Evolutionary conservation across 768 basidiomycete genomes (phyloP).

Genomic region (Lactarius indigo): DNA sequence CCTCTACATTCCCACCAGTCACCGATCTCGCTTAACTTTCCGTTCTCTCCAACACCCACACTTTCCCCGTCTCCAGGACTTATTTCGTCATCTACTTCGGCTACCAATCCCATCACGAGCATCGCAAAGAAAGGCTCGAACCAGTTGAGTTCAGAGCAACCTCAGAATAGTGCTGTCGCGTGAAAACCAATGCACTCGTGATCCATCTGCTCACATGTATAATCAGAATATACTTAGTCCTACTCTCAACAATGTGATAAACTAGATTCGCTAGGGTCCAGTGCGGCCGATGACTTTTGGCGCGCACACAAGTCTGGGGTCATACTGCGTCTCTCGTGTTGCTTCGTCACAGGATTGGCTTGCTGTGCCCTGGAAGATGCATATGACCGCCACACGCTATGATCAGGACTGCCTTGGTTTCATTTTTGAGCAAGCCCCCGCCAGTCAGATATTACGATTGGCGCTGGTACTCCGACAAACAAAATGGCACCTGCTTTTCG

Average conservation of each 20-base stretch:
- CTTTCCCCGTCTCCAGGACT: conserved; percentile 39
- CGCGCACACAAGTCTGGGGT: conserved; percentile 28
- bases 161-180: conserved; percentile 85
- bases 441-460: conserved; percentile 98
- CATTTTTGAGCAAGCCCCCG: conserved; percentile 99
- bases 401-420: conserved; percentile 97
- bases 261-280: conserved; percentile 96
- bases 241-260: conserved; percentile 94
- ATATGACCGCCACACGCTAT: conserved; percentile 98
- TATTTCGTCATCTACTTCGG: conserved; percentile 41
- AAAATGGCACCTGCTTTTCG: conserved; percentile 99
- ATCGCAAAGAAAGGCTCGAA: conserved; percentile 78
- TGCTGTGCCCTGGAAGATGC: conserved; percentile 99
- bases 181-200: conserved; percentile 5
- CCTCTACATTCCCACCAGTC: neutral
- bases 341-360: conserved; percentile 69
- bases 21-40: conserved; percentile 35
- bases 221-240: conserved; percentile 92
- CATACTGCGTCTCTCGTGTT: neutral
- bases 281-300: conserved; percentile 99
- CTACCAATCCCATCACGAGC: conserved; percentile 57
- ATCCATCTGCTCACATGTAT: neutral
- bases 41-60: conserved; percentile 51
- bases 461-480: conserved; percentile 97
- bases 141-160: conserved; percentile 82